These are phyloP conservation scores for Penicillium steckii DNA, from an alignment of 495 filamentous ascomycete genomes.

Conservation along the genomic window DNA sequence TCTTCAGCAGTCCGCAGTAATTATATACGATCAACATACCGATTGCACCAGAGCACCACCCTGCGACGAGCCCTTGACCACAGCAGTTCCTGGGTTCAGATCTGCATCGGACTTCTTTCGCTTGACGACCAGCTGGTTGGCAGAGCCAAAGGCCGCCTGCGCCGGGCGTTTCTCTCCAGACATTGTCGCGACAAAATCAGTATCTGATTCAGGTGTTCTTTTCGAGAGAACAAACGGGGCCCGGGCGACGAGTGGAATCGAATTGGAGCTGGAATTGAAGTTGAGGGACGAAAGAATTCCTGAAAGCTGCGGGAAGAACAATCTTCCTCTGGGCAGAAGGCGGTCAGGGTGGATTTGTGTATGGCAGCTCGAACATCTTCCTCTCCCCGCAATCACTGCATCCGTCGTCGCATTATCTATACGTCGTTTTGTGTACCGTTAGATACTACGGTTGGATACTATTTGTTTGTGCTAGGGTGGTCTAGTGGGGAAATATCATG, in stretches of 20 bases:
- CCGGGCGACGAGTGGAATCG: background rate
- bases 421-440: background rate
- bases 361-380: constrained; percentile 22
- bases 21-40: no score
- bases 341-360: constrained; percentile 21
- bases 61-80: constrained; percentile 63
- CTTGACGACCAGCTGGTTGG: constrained; percentile 79
- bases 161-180: constrained; percentile 88
- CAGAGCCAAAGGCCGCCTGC: constrained; percentile 71
- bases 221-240: background rate
- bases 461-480: no score
- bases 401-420: constrained; percentile 16
- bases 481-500: constrained; percentile 50
- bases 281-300: constrained; percentile 21
- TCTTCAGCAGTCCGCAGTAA: no score
- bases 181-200: constrained; percentile 49
- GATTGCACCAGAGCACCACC: constrained; percentile 79
- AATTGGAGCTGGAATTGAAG: constrained; percentile 2
- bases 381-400: constrained; percentile 25
- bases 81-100: constrained; percentile 59
- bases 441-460: background rate
- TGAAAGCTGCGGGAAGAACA: constrained; percentile 29
- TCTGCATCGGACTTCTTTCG: constrained; percentile 73
- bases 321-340: constrained; percentile 23
- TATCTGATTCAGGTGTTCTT: no score